A percentile compares a stretch with the other conserved stretches of the same genome.
phyloP scores from a whole-genome alignment of 129 eudicot genomes.

The Escallonia herrerae region DNA sequence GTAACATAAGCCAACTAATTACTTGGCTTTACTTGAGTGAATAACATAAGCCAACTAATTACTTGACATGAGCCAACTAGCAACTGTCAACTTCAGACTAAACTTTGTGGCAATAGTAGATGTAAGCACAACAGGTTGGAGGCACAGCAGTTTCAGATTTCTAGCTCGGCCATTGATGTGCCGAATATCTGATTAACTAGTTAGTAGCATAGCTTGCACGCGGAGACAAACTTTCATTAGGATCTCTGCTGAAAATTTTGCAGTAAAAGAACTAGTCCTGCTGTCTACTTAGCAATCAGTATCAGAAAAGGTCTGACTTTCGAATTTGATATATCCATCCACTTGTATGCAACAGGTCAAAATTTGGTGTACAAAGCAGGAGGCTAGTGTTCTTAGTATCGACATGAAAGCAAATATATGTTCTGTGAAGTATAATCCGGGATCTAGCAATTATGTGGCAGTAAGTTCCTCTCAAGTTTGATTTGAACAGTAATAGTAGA shows the following conservation, averaged over 20 bases:
- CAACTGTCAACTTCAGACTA: neutral
- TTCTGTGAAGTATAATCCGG: slow-evolving; percentile 93
- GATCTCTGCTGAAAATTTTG: too few relatives aligned
- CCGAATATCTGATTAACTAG: too few relatives aligned
- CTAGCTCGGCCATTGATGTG: too few relatives aligned
- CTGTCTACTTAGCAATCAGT: too few relatives aligned
- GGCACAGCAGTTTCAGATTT: too few relatives aligned
- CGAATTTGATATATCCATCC: neutral
- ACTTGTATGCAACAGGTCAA: slow-evolving; percentile 50
- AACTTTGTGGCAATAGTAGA: too few relatives aligned
- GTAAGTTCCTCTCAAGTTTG: slow-evolving; percentile 34
- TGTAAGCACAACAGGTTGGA: too few relatives aligned
- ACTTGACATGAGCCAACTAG: neutral
- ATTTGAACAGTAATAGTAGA: neutral
- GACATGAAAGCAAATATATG: slow-evolving; percentile 98
- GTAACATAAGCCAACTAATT: neutral
- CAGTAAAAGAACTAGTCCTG: too few relatives aligned
- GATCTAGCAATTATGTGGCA: slow-evolving; percentile 79
- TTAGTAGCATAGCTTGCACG: too few relatives aligned
- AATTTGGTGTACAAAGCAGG: slow-evolving; percentile 92
- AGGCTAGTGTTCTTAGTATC: slow-evolving; percentile 83
- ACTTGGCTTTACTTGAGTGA: neutral
- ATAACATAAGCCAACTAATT: neutral
- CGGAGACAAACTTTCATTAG: too few relatives aligned
- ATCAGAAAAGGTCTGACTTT: neutral